Base-by-base conservation (phyloP, 2,329 filamentous ascomycete genomes). In the Apiospora koreana region DNA sequence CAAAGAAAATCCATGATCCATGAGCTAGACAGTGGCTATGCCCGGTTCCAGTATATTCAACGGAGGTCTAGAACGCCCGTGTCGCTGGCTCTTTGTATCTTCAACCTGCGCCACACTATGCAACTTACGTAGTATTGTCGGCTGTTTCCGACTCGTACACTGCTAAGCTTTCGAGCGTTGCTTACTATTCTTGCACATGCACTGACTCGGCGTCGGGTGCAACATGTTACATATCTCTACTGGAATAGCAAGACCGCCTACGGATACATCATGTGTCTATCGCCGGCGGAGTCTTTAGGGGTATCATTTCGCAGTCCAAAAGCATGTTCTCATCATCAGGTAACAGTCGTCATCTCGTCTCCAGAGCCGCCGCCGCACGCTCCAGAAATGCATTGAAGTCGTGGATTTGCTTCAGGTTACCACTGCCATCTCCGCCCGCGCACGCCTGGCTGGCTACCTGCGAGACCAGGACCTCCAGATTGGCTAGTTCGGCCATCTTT, bases 381-480 rank as follows among this genome's bases (percentile, higher is more conserved):
- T 92, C 90, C 66, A 92, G 80, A 73, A 92, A 89, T 42, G 84
- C 84, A 73, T 92, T 92, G 75, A 92, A 92, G 65, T 88, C 86
- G 71, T 81, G 85, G 69, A 92, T 85, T 76, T 89, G 86, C 71
- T 82, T 84, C 72, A 92, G 80, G 5, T 86, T 79, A 2, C 88
- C 88, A 28, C 88, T 88, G 25, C 80, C 79, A 48, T 81, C 85
- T 74, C 86, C 87, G 41, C 50, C 48, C 16, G 41, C 38, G 12
- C 67, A 69, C 1, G 86, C 86, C 75, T 89, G 84, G 46, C 86
- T 84, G 0, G 86, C 82, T 6, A 91, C 80, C 35, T 83, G 83
- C n/a, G 86, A 85, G 42, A 91, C 81, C 10, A 86, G 77, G 43
- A 91, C 78, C 75, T 91, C 89, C 0, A 90, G 82, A 54, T 90